Conservation (phyloP, 2,329 filamentous ascomycete species). For the Thelonectria blattea region DNA sequence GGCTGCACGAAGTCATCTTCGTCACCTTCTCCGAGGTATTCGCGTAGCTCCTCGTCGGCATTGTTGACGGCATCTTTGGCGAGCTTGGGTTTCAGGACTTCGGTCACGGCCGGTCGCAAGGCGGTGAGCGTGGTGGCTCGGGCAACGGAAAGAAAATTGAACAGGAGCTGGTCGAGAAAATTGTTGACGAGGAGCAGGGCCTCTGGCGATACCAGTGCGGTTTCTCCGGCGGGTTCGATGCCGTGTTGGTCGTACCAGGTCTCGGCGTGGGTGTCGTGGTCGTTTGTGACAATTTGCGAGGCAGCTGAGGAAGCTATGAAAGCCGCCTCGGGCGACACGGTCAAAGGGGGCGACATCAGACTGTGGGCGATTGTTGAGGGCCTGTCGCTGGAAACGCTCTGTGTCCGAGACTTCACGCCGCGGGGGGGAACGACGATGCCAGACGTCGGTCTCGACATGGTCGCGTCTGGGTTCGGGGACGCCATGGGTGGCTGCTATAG, state of each 20-base stretch:
- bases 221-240: constrained; percentile 68
- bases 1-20: constrained; percentile 72
- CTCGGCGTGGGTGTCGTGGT: constrained; percentile 77
- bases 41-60: constrained; percentile 84
- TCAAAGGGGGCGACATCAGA: constrained; percentile 69
- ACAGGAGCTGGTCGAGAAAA: constrained; percentile 92
- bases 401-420: constrained; percentile 55
- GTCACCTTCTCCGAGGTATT: constrained; percentile 81
- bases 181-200: constrained; percentile 84
- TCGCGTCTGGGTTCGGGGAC: constrained; percentile 34
- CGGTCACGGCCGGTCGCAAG: constrained; percentile 80
- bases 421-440: constrained; percentile 42
- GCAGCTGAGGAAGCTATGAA: constrained; percentile 91
- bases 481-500: constrained; percentile 38
- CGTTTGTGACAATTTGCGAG: constrained; percentile 88
- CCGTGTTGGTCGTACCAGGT: constrained; percentile 73
- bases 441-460: constrained; percentile 44
- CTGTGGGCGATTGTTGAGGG: constrained; percentile 65
- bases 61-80: constrained; percentile 83
- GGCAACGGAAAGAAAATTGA: constrained; percentile 83
- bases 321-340: constrained; percentile 76
- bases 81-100: constrained; percentile 87
- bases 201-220: constrained; percentile 73
- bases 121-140: constrained; percentile 77
- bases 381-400: constrained; percentile 74